Conservation (phyloP, 768 basidiomycete genomes). For the Gloeopeniophorella convolvens region DNA sequence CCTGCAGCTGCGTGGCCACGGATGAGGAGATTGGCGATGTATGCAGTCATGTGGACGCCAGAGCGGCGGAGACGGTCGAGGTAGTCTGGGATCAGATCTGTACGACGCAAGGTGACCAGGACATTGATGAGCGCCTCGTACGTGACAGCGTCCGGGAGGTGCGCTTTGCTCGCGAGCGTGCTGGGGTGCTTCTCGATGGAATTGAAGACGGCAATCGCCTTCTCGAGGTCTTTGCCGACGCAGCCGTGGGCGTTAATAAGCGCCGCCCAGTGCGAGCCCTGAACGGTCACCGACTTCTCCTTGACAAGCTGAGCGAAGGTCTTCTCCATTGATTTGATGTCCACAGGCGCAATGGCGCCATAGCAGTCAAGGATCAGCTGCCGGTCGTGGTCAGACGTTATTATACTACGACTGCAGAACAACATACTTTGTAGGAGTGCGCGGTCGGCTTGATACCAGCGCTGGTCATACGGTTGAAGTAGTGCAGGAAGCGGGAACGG, state of each 20-base stretch:
- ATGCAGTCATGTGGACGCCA: slow-evolving; percentile 86
- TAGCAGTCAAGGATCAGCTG: slow-evolving; percentile 87
- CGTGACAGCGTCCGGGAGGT: slow-evolving; percentile 70
- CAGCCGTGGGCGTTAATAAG: slow-evolving; percentile 88
- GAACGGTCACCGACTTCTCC: slow-evolving; percentile 40
- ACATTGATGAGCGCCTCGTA: slow-evolving; percentile 91
- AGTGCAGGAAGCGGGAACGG: slow-evolving; percentile 67
- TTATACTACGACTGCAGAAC: not conserved
- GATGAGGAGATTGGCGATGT: slow-evolving; percentile 86
- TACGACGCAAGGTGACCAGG: slow-evolving; percentile 66
- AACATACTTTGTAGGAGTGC: slow-evolving; percentile 86
- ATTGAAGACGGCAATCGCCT: slow-evolving; percentile 72
- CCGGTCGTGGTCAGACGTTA: slow-evolving; percentile 7
- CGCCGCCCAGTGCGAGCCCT: slow-evolving; percentile 71
- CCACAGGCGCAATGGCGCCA: slow-evolving; percentile 78
- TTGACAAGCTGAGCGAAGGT: slow-evolving; percentile 56
- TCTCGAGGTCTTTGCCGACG: slow-evolving; percentile 66
- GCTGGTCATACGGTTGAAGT: slow-evolving; percentile 56
- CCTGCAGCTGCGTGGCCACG: slow-evolving; percentile 62
- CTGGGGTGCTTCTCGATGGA: slow-evolving; percentile 54
- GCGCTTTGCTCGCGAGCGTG: slow-evolving; percentile 27
- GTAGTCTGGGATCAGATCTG: slow-evolving; percentile 71
- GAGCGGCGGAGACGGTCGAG: slow-evolving; percentile 50
- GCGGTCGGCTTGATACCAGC: slow-evolving; percentile 68
- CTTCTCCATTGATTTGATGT: slow-evolving; percentile 61